Percentiles rank a stretch among this genome's conserved stretches.
Conservation (phyloP, 257 asterid species). For the Jacaranda mimosifolia region DNA sequence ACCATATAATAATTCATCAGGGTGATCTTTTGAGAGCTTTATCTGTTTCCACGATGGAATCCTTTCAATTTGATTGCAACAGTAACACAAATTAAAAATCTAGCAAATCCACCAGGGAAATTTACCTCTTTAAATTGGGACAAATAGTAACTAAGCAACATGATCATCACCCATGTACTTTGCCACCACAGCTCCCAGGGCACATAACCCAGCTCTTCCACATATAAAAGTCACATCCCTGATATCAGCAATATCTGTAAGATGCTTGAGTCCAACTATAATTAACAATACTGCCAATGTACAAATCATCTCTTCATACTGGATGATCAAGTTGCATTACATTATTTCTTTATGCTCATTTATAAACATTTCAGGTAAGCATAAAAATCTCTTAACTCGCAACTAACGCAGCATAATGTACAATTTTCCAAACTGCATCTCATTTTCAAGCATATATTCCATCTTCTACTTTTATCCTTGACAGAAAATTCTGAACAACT, state of each 20-base stretch:
- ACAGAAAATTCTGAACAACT: not conserved
- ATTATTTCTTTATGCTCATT: slow-evolving; percentile 7
- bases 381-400: not conserved
- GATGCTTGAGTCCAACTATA: not conserved
- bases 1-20: slow-evolving; percentile 77
- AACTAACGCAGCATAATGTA: slow-evolving; percentile 15
- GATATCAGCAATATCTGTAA: slow-evolving; percentile 29
- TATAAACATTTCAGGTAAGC: not conserved
- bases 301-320: not conserved
- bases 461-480: not conserved
- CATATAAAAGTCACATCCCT: slow-evolving; percentile 73
- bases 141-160: slow-evolving; percentile 51
- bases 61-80: not conserved
- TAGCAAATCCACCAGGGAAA: not conserved
- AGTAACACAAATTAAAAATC: not conserved
- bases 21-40: slow-evolving; percentile 57
- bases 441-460: not conserved
- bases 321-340: not conserved
- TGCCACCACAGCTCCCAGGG: slow-evolving; percentile 82
- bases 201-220: slow-evolving; percentile 82
- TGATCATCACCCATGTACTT: slow-evolving; percentile 55
- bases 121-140: slow-evolving; percentile 65
- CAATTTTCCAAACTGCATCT: not conserved
- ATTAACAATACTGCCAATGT: not conserved
- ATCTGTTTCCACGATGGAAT: slow-evolving; percentile 53